These are phyloP conservation scores for Colletotrichum theobromicola DNA, from an alignment of 2,329 filamentous ascomycete species.

Conservation along the genomic window DNA sequence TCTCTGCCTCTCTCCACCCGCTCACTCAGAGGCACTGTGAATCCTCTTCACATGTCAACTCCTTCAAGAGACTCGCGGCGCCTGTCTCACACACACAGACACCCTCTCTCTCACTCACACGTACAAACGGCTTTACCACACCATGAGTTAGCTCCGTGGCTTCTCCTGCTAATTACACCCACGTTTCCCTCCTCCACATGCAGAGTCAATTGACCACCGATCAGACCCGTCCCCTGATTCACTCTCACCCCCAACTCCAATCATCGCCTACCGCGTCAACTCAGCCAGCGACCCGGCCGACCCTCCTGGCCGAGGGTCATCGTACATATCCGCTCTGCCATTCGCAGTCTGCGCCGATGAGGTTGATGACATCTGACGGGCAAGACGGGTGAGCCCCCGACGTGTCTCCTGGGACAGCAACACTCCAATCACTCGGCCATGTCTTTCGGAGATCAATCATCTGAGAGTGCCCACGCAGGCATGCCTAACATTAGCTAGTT, in stretches of 20 bases:
- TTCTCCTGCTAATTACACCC: neutral
- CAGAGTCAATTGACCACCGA: slow-evolving; percentile 9
- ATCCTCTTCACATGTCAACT: slow-evolving; percentile 19
- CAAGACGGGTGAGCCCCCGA: neutral
- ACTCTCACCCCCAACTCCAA: neutral
- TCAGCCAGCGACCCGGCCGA: neutral
- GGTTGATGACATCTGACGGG: neutral
- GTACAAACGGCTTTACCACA: neutral
- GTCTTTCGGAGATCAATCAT: neutral
- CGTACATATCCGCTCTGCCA: slow-evolving; percentile 7
- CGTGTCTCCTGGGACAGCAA: neutral
- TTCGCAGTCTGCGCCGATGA: neutral
- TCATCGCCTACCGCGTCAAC: slow-evolving; percentile 15
- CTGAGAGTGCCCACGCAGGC: neutral
- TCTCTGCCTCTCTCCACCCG: neutral
- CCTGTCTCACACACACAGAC: neutral
- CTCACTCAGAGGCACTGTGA: neutral
- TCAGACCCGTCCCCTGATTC: slow-evolving; percentile 12
- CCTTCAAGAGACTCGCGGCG: neutral
- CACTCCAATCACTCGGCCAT: neutral
- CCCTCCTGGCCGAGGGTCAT: neutral
- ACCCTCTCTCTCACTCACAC: neutral
- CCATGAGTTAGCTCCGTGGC: neutral
- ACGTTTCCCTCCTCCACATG: slow-evolving; percentile 2
- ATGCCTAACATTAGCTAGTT: neutral